Percentiles rank a stretch among this genome's conserved stretches.
These are phyloP conservation scores for Filosporella fistucella DNA, from an alignment of 495 filamentous ascomycete genomes.

Conservation along the genomic window DNA sequence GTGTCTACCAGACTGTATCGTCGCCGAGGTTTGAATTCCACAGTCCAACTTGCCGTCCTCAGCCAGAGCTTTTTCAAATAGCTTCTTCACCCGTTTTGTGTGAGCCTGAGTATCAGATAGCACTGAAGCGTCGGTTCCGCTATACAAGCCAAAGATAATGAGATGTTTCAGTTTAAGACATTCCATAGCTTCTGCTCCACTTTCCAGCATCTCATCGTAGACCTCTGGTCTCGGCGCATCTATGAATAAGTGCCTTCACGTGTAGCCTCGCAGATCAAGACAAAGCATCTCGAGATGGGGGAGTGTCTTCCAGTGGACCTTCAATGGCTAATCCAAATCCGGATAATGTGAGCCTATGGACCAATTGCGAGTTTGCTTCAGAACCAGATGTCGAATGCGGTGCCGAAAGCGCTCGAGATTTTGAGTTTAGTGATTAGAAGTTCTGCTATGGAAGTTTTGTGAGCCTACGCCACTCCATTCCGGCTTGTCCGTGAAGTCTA, in stretches of 20 bases:
- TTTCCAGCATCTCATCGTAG: not conserved
- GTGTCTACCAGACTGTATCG: too few relatives aligned
- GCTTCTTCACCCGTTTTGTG: not conserved
- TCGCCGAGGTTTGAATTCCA: too few relatives aligned
- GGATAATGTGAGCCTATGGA: not conserved
- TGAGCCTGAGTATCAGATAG: too few relatives aligned
- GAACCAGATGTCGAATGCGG: not conserved
- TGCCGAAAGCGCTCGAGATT: not conserved
- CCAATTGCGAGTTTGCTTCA: too few relatives aligned
- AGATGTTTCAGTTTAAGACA: not conserved
- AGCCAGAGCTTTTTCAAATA: not conserved
- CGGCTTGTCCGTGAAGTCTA: not conserved
- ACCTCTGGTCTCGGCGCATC: not conserved
- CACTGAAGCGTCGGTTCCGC: not conserved
- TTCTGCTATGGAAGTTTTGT: not conserved
- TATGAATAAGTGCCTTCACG: not conserved
- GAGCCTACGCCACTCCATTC: constrained; percentile 1
- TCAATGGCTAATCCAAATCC: constrained; percentile 3
- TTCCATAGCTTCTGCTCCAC: constrained; percentile 1
- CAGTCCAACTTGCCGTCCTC: constrained; percentile 1
- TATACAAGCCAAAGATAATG: not conserved
- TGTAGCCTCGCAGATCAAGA: constrained; percentile 4
- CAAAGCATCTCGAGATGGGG: constrained; percentile 3
- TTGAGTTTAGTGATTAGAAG: not conserved
- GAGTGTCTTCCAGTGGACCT: constrained; percentile 3